phyloP scores from a whole-genome alignment of 345 rosid genomes.

The Hibiscus mutabilis region DNA sequence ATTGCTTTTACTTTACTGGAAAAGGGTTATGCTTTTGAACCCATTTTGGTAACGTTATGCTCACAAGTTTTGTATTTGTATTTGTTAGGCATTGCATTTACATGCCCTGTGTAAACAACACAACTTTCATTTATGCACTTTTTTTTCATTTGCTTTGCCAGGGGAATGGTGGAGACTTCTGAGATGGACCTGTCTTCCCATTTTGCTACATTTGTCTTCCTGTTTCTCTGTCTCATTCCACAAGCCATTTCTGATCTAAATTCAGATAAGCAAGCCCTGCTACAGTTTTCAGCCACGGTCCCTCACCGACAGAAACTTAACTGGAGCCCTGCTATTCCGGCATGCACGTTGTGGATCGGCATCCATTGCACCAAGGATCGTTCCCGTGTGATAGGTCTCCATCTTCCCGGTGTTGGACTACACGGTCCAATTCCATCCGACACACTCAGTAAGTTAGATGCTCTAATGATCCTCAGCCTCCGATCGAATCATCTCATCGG shows the following conservation, averaged over 20 bases:
- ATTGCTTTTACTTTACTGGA: constrained; percentile 17
- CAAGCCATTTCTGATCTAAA: constrained; percentile 37
- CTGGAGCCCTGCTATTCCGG: constrained; percentile 50
- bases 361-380: constrained; percentile 49
- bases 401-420: constrained; percentile 72
- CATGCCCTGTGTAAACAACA: neutral
- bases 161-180: constrained; percentile 17
- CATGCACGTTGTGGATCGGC: constrained; percentile 74
- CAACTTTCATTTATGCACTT: neutral
- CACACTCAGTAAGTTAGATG: constrained; percentile 71
- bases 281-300: constrained; percentile 56
- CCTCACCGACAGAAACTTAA: constrained; percentile 71
- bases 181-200: constrained; percentile 31
- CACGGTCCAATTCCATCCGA: constrained; percentile 69
- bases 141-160: constrained; percentile 7
- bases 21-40: constrained; percentile 25
- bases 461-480: constrained; percentile 65
- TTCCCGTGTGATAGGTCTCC: constrained; percentile 57
- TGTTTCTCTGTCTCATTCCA: constrained; percentile 28
- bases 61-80: neutral
- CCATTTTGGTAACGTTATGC: constrained; percentile 11
- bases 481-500: constrained; percentile 63
- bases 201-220: constrained; percentile 28
- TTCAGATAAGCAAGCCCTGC: constrained; percentile 69
- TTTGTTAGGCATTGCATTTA: neutral